A percentile compares a stretch with the other conserved stretches of the same genome.
These are phyloP conservation scores for Aspergillus campestris DNA, from an alignment of 495 filamentous ascomycete genomes.

Conservation along the genomic window DNA sequence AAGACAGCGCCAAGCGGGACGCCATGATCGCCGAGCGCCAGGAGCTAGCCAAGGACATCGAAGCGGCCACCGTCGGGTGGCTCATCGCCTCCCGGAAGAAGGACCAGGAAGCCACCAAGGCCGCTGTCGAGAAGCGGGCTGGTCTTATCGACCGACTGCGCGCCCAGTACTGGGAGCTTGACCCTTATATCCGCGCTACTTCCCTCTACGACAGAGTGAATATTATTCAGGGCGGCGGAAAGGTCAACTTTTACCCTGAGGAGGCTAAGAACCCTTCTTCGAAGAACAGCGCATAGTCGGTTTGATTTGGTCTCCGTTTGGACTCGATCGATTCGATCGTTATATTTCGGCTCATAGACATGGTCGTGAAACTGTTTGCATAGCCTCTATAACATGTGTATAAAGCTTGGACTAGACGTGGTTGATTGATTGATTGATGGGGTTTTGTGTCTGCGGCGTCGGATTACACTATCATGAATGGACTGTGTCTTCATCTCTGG, in stretches of 20 bases:
- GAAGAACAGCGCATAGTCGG: too few species aligned
- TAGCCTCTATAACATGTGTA: too few species aligned
- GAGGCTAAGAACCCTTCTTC: slow-evolving; percentile 8
- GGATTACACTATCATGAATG: not conserved
- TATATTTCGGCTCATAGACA: not conserved
- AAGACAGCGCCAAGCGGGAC: slow-evolving; percentile 55
- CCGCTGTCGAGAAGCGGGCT: slow-evolving; percentile 51
- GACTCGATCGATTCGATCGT: not conserved
- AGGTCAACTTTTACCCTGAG: slow-evolving; percentile 58
- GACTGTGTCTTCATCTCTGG: too few species aligned
- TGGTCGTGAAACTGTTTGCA: too few species aligned
- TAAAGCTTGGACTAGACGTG: too few species aligned
- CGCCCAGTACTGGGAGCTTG: slow-evolving; percentile 75
- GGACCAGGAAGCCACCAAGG: slow-evolving; percentile 23
- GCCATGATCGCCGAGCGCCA: slow-evolving; percentile 51
- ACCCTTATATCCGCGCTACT: slow-evolving; percentile 66
- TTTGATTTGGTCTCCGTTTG: too few species aligned
- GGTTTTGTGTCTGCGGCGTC: not conserved
- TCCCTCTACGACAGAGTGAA: slow-evolving; percentile 68
- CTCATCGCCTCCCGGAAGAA: slow-evolving; percentile 44
- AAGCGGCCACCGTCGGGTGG: slow-evolving; percentile 65
- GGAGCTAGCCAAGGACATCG: slow-evolving; percentile 56
- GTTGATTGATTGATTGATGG: not conserved
- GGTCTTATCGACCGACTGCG: slow-evolving; percentile 52
- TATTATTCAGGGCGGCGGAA: slow-evolving; percentile 56